Evolutionary conservation across 768 basidiomycete genomes (phyloP).

Genomic region (Asterophora lycoperdoides): DNA sequence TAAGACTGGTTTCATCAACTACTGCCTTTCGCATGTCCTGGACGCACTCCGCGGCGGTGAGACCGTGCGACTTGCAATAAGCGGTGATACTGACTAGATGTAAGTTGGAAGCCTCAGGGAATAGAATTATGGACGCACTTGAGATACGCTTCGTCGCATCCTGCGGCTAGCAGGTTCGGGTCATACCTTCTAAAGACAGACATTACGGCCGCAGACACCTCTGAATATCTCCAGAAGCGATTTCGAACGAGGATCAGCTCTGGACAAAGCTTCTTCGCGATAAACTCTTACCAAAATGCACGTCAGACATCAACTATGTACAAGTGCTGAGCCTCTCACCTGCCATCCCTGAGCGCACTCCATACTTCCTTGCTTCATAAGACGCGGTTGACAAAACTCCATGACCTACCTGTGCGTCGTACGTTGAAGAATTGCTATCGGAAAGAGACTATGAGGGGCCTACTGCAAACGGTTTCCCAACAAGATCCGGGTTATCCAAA

Average conservation of each 20-base stretch:
- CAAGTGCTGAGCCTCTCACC: slow-evolving; percentile 35
- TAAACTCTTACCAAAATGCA: slow-evolving; percentile 55
- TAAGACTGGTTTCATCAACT: slow-evolving; percentile 73
- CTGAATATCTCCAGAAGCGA: slow-evolving; percentile 58
- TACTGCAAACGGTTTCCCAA: slow-evolving; percentile 74
- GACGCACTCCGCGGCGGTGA: slow-evolving; percentile 73
- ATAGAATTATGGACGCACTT: slow-evolving; percentile 51
- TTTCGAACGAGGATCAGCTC: slow-evolving; percentile 68
- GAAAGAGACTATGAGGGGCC: slow-evolving; percentile 11
- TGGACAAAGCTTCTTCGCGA: slow-evolving; percentile 92
- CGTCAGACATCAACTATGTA: not conserved
- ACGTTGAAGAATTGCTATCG: slow-evolving; percentile 9
- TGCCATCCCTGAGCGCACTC: slow-evolving; percentile 95
- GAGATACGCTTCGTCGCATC: slow-evolving; percentile 88
- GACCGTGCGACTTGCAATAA: slow-evolving; percentile 66
- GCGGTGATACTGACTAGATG: slow-evolving; percentile 60
- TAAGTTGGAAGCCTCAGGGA: not conserved
- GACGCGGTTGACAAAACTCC: slow-evolving; percentile 88
- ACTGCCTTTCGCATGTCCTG: slow-evolving; percentile 71
- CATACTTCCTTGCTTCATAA: slow-evolving; percentile 88
- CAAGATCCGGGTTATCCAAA: slow-evolving; percentile 56
- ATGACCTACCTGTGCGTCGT: slow-evolving; percentile 57
- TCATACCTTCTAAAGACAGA: slow-evolving; percentile 65
- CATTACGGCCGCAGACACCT: slow-evolving; percentile 75
- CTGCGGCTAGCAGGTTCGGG: slow-evolving; percentile 67